Evolutionary conservation across 371 early-diverging fungal genomes (phyloP).

Genomic region (Thermomucor indicae-seudaticae): DNA sequence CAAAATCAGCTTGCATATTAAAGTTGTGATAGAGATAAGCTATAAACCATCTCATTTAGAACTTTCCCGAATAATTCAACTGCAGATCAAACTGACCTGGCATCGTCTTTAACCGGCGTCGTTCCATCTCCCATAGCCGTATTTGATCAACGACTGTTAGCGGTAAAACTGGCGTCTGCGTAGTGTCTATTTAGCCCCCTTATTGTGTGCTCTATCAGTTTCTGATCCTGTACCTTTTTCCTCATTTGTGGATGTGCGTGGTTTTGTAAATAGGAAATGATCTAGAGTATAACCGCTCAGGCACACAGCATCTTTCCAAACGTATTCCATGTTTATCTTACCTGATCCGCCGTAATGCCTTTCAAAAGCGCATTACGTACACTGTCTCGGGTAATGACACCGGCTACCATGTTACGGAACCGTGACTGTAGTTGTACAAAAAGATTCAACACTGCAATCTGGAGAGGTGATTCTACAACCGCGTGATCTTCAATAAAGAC

Average conservation of each 20-base stretch:
- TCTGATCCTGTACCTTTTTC: conserved; percentile 45
- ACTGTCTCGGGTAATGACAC: conserved; percentile 89
- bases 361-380: conserved; percentile 84
- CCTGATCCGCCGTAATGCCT: conserved; percentile 97
- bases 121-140: conserved; percentile 95
- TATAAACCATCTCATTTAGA: neutral
- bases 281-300: conserved; percentile 56
- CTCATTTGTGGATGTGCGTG: conserved; percentile 95
- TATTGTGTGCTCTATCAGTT: too few relatives aligned
- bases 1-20: conserved; percentile 69
- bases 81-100: conserved; percentile 25
- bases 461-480: conserved; percentile 81
- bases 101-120: conserved; percentile 75
- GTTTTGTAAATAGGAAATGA: conserved; percentile 80
- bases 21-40: conserved; percentile 87
- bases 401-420: conserved; percentile 95
- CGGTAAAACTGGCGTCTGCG: conserved; percentile 78
- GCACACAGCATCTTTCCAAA: too few relatives aligned
- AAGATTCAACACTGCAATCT: conserved; percentile 94
- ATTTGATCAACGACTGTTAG: conserved; percentile 96
- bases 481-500: too few relatives aligned
- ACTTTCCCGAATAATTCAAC: neutral
- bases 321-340: conserved; percentile 13
- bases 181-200: neutral
- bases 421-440: conserved; percentile 85